Evolutionary conservation across 2,329 filamentous ascomycete species (phyloP).

Genomic region (Magnaporthiopsis incrustans): DNA sequence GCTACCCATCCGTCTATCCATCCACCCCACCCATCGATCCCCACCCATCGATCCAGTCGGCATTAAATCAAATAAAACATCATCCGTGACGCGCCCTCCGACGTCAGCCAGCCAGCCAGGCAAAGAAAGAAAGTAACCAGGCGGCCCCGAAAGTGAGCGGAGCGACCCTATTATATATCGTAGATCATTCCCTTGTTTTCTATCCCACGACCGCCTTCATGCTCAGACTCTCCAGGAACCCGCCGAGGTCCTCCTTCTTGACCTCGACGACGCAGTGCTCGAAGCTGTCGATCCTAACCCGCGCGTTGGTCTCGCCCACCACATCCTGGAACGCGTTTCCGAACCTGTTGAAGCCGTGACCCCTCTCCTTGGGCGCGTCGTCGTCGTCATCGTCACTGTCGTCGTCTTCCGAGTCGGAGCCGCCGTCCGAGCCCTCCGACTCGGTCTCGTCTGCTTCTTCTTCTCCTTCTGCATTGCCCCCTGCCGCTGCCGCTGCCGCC

Average conservation of each 20-base stretch:
- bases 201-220: constrained; percentile 75
- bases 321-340: constrained; percentile 95
- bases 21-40: background rate
- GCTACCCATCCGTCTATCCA: background rate
- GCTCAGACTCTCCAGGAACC: constrained; percentile 85
- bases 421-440: constrained; percentile 31
- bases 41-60: background rate
- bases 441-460: constrained; percentile 41
- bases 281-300: constrained; percentile 91
- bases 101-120: too few relatives aligned
- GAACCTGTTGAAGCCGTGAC: constrained; percentile 79
- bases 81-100: too few relatives aligned
- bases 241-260: constrained; percentile 86
- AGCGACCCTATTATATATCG: too few relatives aligned
- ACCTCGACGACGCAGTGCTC: constrained; percentile 97
- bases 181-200: too few relatives aligned
- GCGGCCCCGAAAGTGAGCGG: too few relatives aligned
- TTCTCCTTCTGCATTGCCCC: constrained; percentile 33
- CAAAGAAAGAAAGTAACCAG: background rate
- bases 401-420: constrained; percentile 31
- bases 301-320: constrained; percentile 78
- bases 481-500: too few relatives aligned
- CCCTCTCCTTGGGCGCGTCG: constrained; percentile 45
- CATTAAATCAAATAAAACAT: background rate
- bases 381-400: constrained; percentile 38